These are phyloP conservation scores for Jamesozyma hellenica DNA, from an alignment of 805 yeast species.

Conservation along the genomic window DNA sequence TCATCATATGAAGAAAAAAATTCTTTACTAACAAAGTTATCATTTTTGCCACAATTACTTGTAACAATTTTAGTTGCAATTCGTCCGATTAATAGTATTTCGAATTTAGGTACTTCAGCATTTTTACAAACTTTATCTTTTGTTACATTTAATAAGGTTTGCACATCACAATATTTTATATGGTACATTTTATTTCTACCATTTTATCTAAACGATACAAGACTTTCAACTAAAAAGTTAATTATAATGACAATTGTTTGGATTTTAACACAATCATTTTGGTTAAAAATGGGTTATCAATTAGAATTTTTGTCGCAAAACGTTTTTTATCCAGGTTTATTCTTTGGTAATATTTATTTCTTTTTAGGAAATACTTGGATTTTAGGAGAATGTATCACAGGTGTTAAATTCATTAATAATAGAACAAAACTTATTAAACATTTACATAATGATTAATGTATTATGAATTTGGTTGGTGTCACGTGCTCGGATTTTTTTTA, in stretches of 20 bases:
- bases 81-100: no score
- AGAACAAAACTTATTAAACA: no score
- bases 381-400: conserved; percentile 45
- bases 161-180: conserved; percentile 90
- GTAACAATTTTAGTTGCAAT: conserved; percentile 32
- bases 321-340: conserved; percentile 52
- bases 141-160: conserved; percentile 69
- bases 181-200: conserved; percentile 90
- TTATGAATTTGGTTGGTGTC: no score
- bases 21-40: conserved; percentile 33
- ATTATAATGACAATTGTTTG: conserved; percentile 41
- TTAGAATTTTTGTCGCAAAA: conserved; percentile 70
- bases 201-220: conserved; percentile 45
- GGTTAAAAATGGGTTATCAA: conserved; percentile 71
- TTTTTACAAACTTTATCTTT: conserved; percentile 75
- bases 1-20: conserved; percentile 29
- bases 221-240: conserved; percentile 32
- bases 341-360: conserved; percentile 46
- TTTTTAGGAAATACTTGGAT: conserved; percentile 54
- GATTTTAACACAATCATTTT: conserved; percentile 59
- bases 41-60: conserved; percentile 75
- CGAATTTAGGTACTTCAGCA: not conserved
- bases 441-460: no score
- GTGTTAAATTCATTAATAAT: conserved; percentile 14
- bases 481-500: no score